Percentiles rank a stretch among this genome's conserved stretches.
Evolutionary conservation across 495 filamentous ascomycete species (phyloP).

Genomic region (Xylaria venustula): DNA sequence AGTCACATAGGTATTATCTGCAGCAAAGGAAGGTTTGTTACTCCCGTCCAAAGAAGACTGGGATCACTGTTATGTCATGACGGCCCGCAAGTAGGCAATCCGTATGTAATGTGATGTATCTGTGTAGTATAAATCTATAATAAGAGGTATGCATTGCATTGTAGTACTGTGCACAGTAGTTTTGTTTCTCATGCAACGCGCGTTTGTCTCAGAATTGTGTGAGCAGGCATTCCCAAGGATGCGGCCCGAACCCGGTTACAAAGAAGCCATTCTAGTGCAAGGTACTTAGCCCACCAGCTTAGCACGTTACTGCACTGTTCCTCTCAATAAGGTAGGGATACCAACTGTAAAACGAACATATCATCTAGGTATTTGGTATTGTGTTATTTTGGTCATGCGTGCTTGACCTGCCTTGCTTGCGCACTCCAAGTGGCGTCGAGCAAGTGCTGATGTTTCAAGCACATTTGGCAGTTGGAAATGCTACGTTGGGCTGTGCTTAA

Average conservation of each 20-base stretch:
- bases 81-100: constrained; percentile 1
- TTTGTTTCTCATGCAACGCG: neutral
- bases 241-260: constrained; percentile 2
- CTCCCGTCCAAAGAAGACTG: too few species aligned
- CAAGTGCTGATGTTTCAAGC: constrained; percentile 2
- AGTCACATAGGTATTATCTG: neutral
- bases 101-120: constrained; percentile 3
- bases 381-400: neutral
- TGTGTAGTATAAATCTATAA: neutral
- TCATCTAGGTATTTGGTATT: neutral
- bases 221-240: neutral
- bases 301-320: neutral
- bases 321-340: too few species aligned
- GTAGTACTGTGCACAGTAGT: too few species aligned
- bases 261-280: neutral
- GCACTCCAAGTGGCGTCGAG: neutral
- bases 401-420: neutral
- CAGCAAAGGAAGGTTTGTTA: neutral
- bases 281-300: neutral
- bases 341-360: too few species aligned
- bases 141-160: neutral
- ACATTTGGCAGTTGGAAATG: neutral
- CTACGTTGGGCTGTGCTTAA: neutral
- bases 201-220: neutral
- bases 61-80: neutral